These are phyloP conservation scores for Aphanoascus verrucosus DNA, from an alignment of 2,329 filamentous ascomycete species.

Conservation along the genomic window DNA sequence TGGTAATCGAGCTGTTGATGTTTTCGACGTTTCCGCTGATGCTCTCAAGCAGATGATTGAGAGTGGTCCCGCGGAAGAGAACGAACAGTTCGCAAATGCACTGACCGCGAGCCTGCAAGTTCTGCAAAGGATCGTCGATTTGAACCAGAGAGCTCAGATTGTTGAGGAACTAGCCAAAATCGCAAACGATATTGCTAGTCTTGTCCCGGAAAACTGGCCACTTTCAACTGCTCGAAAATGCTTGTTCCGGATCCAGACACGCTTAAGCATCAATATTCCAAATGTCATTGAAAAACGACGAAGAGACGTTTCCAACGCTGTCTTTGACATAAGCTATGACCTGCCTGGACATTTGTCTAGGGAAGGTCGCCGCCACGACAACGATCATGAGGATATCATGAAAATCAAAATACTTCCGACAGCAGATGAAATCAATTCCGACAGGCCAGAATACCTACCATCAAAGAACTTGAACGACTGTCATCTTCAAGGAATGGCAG, in stretches of 20 bases:
- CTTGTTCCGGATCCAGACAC: slow-evolving; percentile 5
- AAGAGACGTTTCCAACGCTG: background rate
- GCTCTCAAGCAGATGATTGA: background rate
- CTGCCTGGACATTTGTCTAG: slow-evolving; percentile 17
- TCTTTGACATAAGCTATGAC: slow-evolving; percentile 2
- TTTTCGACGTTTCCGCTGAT: slow-evolving; percentile 22
- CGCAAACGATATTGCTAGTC: slow-evolving; percentile 14
- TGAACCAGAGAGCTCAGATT: slow-evolving; percentile 31
- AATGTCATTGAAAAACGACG: background rate
- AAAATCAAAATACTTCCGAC: slow-evolving; percentile 44
- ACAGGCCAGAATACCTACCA: slow-evolving; percentile 19
- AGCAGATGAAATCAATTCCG: slow-evolving; percentile 34
- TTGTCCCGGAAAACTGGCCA: background rate
- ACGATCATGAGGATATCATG: slow-evolving; percentile 39
- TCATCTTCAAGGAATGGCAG: slow-evolving; percentile 36
- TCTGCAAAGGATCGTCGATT: slow-evolving; percentile 26
- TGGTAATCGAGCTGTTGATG: slow-evolving; percentile 27
- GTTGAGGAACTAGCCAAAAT: slow-evolving; percentile 19
- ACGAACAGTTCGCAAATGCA: slow-evolving; percentile 17
- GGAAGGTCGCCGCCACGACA: slow-evolving; percentile 37
- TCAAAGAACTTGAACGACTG: slow-evolving; percentile 28
- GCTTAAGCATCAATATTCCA: background rate
- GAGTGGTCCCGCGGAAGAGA: background rate
- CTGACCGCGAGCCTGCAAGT: slow-evolving; percentile 15
- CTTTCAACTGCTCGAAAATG: background rate